Base-by-base conservation (phyloP, 345 rosid species). In the Ceriops tagal region DNA sequence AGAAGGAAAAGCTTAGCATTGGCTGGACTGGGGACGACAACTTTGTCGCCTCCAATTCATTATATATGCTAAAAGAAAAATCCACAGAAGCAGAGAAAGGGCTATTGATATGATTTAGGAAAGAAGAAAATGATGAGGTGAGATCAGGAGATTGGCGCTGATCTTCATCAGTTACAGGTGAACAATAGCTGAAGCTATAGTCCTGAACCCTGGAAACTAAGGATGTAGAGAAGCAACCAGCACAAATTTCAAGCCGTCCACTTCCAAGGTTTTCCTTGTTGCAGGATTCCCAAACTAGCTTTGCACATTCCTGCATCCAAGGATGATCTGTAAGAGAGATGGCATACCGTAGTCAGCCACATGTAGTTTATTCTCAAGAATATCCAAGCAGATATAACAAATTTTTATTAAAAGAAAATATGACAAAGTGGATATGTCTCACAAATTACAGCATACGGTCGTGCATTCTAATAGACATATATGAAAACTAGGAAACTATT, bases 1-100 rank as follows among this genome's bases (percentile, higher is more conserved):
- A 82, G 81, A 92, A 92, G 53, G 82, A 73, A 74, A 89, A 85
- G 75, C 96, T 92, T 52, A 85, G 91, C 88, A 89, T 83, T 19
- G 96, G 84, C 24, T 80, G 75, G 56, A 89, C 20, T 64, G 88
- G 74, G 24, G 79, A 74, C 51, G 83, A 68, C 58, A 82, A 70
- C 37, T 83, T 80, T 32, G 34, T 63, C 21, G 67, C 53, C 56
- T 73, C 59, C 32, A 91, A 73, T 74, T 85, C 85, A 6, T 61
- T 51, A 55, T 77, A 76, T 61, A 75, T 81, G 72, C 79, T 80
- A 65, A 83, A 89, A 52, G 93, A 88, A 77, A 89, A 85, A 31
- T 84, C 89, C 62, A 62, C 86, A 66, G 69, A 28, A 49, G 74
- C 74, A 27, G 78, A 67, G 58, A 58, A 55, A 26, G 79, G 72